Evolutionary conservation across 2,329 filamentous ascomycete genomes (phyloP), one percentile per base, ranked within the genome.

Genomic region (Fusarium sp.): DNA sequence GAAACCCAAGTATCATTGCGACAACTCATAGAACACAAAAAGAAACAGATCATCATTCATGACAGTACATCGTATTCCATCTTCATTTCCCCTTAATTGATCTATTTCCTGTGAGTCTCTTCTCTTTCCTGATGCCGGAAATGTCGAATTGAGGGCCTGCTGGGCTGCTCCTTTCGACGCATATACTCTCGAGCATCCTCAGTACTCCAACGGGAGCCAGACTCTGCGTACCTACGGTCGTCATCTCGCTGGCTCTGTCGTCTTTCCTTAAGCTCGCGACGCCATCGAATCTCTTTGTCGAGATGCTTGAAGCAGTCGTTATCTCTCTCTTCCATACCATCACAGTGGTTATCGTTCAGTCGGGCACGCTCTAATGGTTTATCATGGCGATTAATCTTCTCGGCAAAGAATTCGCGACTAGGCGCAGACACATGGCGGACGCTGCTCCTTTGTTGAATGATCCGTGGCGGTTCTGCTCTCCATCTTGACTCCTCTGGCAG

Each of bases 171-270:
- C 22, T 48, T 62, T 42, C 48, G 48, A 26, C 43, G 54, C 66
- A 69, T 69, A 43, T 60, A 69, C 12, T 61, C 53, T 42, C 43
- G 53, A 36, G 66, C 66, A 35, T 57, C 51, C n/a, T 39, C 47
- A 32, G 63, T 48, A 35, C 39, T 60, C 65, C 66, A 67, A 28
- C 53, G 66, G n/a, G 48, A 39, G 13, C 63, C 60, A 9, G 38
- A 45, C 7, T 44, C 44, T 12, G 13, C 35, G 32, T 48, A 47
- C 24, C 28, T 44, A 4, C 15, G 25, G 3, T 58, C 36, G 6
- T 52, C 52, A 19, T 36, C 44, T 15, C 32, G 43, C 26, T 19
- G 48, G 11, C 28, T 51, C 25, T 39, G 45, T 44, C 58, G 44
- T 29, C 57, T 67, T 15, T 54, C 43, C 8, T 15, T 56, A n/a